These are phyloP conservation scores for Erysimum pusillum DNA, from an alignment of 441 rosid genomes.

Conservation along the genomic window DNA sequence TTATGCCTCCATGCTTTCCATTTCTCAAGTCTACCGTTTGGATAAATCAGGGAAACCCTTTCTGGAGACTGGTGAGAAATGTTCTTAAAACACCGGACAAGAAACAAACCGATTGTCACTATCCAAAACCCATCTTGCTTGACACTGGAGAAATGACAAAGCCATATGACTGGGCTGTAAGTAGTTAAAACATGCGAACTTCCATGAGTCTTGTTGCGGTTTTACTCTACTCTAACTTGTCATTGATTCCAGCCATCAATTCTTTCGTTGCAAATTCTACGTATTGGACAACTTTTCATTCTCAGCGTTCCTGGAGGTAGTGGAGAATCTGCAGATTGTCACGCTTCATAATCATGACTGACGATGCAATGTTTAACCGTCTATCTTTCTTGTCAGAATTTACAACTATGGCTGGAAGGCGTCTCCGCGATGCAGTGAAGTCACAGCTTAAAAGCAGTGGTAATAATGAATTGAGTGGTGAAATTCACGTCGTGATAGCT, in stretches of 20 bases:
- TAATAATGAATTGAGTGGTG: conserved; percentile 51
- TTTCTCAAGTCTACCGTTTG: conserved; percentile 33
- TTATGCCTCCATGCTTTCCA: conserved; percentile 23
- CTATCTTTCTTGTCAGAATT: conserved; percentile 66
- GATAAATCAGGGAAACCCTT: conserved; percentile 79
- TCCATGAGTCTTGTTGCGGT: conserved; percentile 5
- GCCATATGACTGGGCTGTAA: conserved; percentile 98
- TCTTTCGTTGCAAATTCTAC: conserved; percentile 90
- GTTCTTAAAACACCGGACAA: conserved; percentile 73
- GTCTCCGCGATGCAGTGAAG: conserved; percentile 93
- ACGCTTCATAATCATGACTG: conserved; percentile 15
- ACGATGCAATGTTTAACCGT: conserved; percentile 14
- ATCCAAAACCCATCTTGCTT: conserved; percentile 93
- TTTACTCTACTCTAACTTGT: conserved; percentile 31
- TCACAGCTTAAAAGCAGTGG: conserved; percentile 63
- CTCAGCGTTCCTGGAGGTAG: conserved; percentile 96
- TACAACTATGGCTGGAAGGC: conserved; percentile 99
- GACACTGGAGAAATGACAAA: conserved; percentile 96
- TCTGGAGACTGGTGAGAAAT: conserved; percentile 86
- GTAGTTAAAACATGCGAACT: conserved; percentile 41
- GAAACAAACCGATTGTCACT: conserved; percentile 81
- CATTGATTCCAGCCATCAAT: conserved; percentile 76
- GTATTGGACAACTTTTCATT: conserved; percentile 86
- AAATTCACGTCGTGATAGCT: conserved; percentile 83
- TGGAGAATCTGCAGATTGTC: conserved; percentile 30